phyloP scores from a whole-genome alignment of 495 filamentous ascomycete genomes.

The Penicillium antarcticum region DNA sequence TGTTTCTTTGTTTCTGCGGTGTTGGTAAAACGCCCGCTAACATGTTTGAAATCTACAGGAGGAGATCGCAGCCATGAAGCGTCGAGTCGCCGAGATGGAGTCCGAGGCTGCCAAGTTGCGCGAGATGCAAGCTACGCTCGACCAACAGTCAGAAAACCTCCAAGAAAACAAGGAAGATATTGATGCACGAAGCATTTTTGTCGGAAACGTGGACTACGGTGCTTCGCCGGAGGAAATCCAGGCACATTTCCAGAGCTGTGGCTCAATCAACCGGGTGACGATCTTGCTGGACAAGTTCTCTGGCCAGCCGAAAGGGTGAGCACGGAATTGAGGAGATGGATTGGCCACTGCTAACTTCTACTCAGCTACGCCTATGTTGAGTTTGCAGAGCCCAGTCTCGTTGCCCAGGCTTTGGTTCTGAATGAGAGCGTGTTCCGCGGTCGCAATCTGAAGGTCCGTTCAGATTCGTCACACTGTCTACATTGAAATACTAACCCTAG shows the following conservation, averaged over 20 bases:
- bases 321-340: not conserved
- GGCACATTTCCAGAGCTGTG: constrained; percentile 96
- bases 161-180: constrained; percentile 95
- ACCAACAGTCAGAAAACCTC: constrained; percentile 77
- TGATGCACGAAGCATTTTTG: constrained; percentile 93
- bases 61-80: constrained; percentile 98
- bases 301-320: constrained; percentile 96
- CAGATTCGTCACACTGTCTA: not conserved
- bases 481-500: not conserved
- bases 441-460: constrained; percentile 81
- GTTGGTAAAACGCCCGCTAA: constrained; percentile 6
- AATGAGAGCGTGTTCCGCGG: constrained; percentile 97
- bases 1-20: not conserved
- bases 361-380: constrained; percentile 97
- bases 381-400: constrained; percentile 90
- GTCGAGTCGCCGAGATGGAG: constrained; percentile 97
- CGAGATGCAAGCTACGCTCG: constrained; percentile 91
- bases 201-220: constrained; percentile 98
- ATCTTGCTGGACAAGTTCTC: constrained; percentile 98
- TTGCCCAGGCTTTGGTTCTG: constrained; percentile 88
- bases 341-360: constrained; percentile 42
- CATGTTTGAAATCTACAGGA: constrained; percentile 49
- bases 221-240: constrained; percentile 98
- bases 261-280: constrained; percentile 96
- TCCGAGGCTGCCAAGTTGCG: constrained; percentile 92